Conservation (phyloP, 495 filamentous ascomycete genomes). For the Daldinia vernicosa region DNA sequence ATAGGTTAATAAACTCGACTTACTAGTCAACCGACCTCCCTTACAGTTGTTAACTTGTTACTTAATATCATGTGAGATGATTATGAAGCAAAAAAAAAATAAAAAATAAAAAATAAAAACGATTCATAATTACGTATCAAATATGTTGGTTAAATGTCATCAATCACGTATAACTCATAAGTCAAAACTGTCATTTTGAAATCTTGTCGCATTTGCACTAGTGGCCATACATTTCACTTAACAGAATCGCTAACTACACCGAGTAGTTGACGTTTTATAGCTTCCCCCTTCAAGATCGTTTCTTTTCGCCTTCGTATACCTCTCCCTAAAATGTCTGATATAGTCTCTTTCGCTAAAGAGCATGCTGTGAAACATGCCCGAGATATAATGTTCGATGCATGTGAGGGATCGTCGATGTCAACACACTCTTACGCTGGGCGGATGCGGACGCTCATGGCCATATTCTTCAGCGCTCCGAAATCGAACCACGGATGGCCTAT, state of each 20-base stretch:
- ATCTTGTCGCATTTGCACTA: conserved; percentile 30
- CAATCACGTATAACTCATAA: neutral
- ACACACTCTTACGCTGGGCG: neutral
- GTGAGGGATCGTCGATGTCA: neutral
- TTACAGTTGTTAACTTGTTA: neutral
- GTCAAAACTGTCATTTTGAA: conserved; percentile 4
- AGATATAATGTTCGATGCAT: conserved; percentile 20
- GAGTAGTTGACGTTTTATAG: conserved; percentile 19
- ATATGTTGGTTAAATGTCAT: neutral
- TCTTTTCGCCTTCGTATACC: conserved; percentile 18
- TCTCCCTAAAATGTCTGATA: conserved; percentile 19
- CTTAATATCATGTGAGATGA: neutral
- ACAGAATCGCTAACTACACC: conserved; percentile 23
- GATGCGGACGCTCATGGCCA: neutral
- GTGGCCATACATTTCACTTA: conserved; percentile 8
- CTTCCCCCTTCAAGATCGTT: neutral
- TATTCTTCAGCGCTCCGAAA: neutral
- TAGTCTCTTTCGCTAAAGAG: conserved; percentile 19
- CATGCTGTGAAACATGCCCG: conserved; percentile 16
- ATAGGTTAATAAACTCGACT: neutral
- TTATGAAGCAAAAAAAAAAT: neutral
- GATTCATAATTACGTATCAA: neutral
- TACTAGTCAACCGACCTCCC: neutral
- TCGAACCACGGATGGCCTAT: neutral
- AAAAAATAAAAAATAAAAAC: neutral